Percentiles rank a stretch among this genome's conserved stretches.
phyloP scores from a whole-genome alignment of 306 rosid genomes.

The Myrica gale region DNA sequence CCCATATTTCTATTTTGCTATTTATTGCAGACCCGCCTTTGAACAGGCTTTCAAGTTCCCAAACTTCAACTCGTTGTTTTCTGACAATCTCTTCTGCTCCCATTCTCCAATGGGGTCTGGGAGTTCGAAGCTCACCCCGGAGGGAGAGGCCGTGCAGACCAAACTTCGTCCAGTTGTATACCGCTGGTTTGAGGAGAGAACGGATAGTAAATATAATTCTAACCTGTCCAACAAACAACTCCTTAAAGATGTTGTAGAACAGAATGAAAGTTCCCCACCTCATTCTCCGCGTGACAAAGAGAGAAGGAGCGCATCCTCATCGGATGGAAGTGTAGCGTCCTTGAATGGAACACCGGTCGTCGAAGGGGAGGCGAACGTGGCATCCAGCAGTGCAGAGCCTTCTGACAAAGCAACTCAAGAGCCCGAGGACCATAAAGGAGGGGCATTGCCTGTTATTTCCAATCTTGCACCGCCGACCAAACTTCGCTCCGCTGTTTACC shows the following conservation, averaged over 20 bases:
- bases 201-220: slow-evolving; percentile 8
- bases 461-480: slow-evolving; percentile 21
- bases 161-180: slow-evolving; percentile 36
- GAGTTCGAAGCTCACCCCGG: slow-evolving; percentile 45
- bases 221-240: slow-evolving; percentile 49
- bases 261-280: slow-evolving; percentile 18
- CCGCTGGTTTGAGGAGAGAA: slow-evolving; percentile 33
- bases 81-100: slow-evolving; percentile 10
- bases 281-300: slow-evolving; percentile 12
- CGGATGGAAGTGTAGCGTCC: slow-evolving; percentile 13
- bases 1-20: not conserved
- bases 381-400: not conserved
- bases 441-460: not conserved
- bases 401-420: slow-evolving; percentile 2
- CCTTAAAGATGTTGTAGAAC: slow-evolving; percentile 27
- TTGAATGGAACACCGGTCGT: not conserved
- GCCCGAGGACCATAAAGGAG: slow-evolving; percentile 24
- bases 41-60: slow-evolving; percentile 22
- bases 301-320: slow-evolving; percentile 1
- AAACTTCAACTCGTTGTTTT: slow-evolving; percentile 1
- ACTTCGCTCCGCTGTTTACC: slow-evolving; percentile 33
- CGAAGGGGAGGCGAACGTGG: slow-evolving; percentile 6
- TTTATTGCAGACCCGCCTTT: slow-evolving; percentile 19
- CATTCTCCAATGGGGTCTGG: slow-evolving; percentile 56
- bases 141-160: slow-evolving; percentile 32